phyloP scores from a whole-genome alignment of 768 basidiomycete species.

The Collybia sp. region DNA sequence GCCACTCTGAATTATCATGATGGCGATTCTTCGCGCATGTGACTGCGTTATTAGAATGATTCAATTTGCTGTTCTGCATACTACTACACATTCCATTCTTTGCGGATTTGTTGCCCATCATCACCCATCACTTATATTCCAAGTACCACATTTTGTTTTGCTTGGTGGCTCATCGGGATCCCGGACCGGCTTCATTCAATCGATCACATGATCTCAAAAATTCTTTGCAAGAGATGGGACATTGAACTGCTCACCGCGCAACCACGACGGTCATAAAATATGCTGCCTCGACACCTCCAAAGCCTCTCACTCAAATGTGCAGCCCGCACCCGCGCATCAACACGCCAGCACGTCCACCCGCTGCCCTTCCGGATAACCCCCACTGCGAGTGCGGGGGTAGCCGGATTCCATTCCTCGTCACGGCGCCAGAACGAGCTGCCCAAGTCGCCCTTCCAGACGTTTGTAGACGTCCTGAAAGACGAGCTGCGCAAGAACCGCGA shows the following conservation, averaged over 20 bases:
- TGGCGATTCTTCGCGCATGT: too few species aligned
- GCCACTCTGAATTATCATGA: too few species aligned
- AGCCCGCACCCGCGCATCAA: conserved; percentile 19
- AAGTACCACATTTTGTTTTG: too few species aligned
- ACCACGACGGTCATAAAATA: conserved; percentile 8
- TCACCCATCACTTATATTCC: too few species aligned
- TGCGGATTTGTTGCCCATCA: too few species aligned
- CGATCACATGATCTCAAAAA: background rate
- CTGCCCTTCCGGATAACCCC: conserved; percentile 38
- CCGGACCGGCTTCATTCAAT: background rate
- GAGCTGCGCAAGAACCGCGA: conserved; percentile 93
- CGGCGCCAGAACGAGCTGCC: conserved; percentile 59
- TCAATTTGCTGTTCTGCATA: too few species aligned
- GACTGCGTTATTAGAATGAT: too few species aligned
- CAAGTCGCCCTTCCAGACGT: conserved; percentile 93
- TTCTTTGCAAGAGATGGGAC: background rate
- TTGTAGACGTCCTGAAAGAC: conserved; percentile 89
- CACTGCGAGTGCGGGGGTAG: conserved; percentile 15
- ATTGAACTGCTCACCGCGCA: background rate
- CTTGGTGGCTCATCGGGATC: too few species aligned
- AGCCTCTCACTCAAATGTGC: conserved; percentile 31
- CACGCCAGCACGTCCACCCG: conserved; percentile 18
- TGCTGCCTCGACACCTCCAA: conserved; percentile 42
- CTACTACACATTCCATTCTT: too few species aligned
- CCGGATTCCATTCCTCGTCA: conserved; percentile 65